phyloP scores from a whole-genome alignment of 2,329 filamentous ascomycete species.

The Ceratocystis papillata region DNA sequence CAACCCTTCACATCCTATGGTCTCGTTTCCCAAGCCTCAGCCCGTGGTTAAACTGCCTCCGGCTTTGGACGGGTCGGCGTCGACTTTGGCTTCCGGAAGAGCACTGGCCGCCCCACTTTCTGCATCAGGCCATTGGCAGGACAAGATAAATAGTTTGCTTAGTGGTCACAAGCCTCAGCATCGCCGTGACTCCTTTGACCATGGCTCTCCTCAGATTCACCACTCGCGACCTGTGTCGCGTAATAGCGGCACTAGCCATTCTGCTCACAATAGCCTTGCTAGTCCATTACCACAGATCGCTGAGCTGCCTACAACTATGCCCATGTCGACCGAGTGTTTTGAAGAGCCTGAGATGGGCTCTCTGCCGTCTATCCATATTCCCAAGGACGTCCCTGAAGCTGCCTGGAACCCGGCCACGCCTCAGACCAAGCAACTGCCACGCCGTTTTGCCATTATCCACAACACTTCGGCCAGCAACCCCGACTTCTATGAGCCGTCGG shows the following conservation, averaged over 20 bases:
- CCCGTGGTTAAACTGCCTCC: constrained; percentile 77
- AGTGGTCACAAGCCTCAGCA: constrained; percentile 36
- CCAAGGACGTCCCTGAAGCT: constrained; percentile 48
- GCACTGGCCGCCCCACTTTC: background rate
- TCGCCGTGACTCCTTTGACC: constrained; percentile 14
- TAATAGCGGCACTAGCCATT: background rate
- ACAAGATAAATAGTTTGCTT: constrained; percentile 70
- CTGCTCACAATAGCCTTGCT: background rate
- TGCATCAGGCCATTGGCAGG: constrained; percentile 51
- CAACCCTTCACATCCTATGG: constrained; percentile 52
- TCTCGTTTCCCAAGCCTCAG: constrained; percentile 57
- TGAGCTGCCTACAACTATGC: constrained; percentile 35
- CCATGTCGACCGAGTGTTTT: constrained; percentile 68
- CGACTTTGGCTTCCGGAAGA: background rate
- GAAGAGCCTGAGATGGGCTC: constrained; percentile 73
- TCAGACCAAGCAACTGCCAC: constrained; percentile 45
- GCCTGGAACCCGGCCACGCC: constrained; percentile 51
- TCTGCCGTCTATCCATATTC: constrained; percentile 59
- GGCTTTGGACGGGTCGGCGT: constrained; percentile 26
- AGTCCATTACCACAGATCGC: background rate
- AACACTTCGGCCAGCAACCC: constrained; percentile 32
- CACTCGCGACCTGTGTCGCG: constrained; percentile 12
- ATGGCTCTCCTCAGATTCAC: background rate
- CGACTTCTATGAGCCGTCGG: constrained; percentile 31
- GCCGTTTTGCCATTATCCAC: constrained; percentile 38